Conservation (phyloP, 2,329 filamentous ascomycete genomes). For the Escovopsis sp. region DNA sequence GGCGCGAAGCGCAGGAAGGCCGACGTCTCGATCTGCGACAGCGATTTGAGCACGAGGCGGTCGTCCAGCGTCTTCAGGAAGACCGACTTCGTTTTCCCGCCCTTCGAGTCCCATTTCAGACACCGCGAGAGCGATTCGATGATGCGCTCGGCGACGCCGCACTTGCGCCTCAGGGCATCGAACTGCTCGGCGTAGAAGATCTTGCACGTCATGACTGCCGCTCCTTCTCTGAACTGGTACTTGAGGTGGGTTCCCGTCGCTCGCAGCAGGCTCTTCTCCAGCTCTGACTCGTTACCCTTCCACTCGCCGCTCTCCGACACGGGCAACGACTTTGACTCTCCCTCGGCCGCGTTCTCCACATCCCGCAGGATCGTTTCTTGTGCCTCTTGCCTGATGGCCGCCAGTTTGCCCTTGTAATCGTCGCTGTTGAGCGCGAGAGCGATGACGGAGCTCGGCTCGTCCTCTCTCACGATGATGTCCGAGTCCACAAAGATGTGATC, state of each 20-base stretch:
- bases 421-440: slow-evolving; percentile 80
- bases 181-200: slow-evolving; percentile 98
- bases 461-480: slow-evolving; percentile 91
- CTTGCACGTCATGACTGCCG: slow-evolving; percentile 94
- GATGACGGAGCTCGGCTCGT: slow-evolving; percentile 92
- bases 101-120: slow-evolving; percentile 95
- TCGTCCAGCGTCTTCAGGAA: slow-evolving; percentile 96
- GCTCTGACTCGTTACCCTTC: slow-evolving; percentile 48
- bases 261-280: slow-evolving; percentile 74
- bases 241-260: slow-evolving; percentile 85
- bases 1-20: slow-evolving; percentile 93
- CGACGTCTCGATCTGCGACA: slow-evolving; percentile 81
- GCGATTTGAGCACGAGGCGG: slow-evolving; percentile 79
- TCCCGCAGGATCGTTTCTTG: slow-evolving; percentile 27
- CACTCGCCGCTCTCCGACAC: slow-evolving; percentile 23
- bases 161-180: slow-evolving; percentile 83
- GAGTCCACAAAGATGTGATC: slow-evolving; percentile 97
- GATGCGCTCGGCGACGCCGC: slow-evolving; percentile 83
- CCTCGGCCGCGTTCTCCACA: slow-evolving; percentile 15
- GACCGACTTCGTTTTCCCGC: slow-evolving; percentile 93
- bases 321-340: slow-evolving; percentile 16
- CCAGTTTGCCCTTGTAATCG: slow-evolving; percentile 73
- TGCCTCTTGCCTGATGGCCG: slow-evolving; percentile 44
- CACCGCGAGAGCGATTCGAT: slow-evolving; percentile 91
- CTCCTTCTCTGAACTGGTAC: slow-evolving; percentile 86